phyloP scores from a whole-genome alignment of 208 protist species.

The Crithidia mellificae region DNA sequence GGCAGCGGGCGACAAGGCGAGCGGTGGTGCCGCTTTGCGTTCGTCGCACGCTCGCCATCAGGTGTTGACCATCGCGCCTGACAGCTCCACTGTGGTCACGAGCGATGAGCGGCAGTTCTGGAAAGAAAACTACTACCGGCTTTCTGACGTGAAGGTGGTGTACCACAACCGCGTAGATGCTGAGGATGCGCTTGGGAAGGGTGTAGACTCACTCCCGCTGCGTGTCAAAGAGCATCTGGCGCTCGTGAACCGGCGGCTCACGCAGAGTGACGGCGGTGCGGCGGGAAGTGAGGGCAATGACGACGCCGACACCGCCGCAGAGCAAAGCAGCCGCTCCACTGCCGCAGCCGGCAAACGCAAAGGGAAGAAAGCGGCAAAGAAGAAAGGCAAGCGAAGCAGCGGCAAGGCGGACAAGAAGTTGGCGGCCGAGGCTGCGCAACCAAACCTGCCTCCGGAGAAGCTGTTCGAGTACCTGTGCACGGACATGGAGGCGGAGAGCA shows the following conservation, averaged over 20 bases:
- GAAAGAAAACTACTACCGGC: slow-evolving; percentile 72
- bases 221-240: slow-evolving; percentile 49
- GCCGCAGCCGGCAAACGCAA: slow-evolving; percentile 15
- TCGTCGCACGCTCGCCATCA: slow-evolving; percentile 16
- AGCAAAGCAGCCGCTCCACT: background rate
- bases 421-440: slow-evolving; percentile 9
- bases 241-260: slow-evolving; percentile 34
- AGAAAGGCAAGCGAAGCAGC: slow-evolving; percentile 22
- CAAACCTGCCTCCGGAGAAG: slow-evolving; percentile 61
- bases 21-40: background rate
- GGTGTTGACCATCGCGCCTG: slow-evolving; percentile 13
- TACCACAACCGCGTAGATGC: slow-evolving; percentile 79
- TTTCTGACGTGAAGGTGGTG: slow-evolving; percentile 60
- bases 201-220: slow-evolving; percentile 32
- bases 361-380: slow-evolving; percentile 29
- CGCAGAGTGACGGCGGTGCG: slow-evolving; percentile 15
- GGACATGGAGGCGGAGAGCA: slow-evolving; percentile 73
- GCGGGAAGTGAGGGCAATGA: slow-evolving; percentile 6
- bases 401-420: slow-evolving; percentile 11
- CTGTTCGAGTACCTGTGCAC: slow-evolving; percentile 84
- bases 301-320: background rate
- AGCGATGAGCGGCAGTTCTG: slow-evolving; percentile 83
- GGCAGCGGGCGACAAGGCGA: slow-evolving; percentile 1
- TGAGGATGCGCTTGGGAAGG: slow-evolving; percentile 37
- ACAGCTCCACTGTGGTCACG: slow-evolving; percentile 41